Conservation (phyloP, 2,329 filamentous ascomycete species). For the Chrysosporium keratinophilum region DNA sequence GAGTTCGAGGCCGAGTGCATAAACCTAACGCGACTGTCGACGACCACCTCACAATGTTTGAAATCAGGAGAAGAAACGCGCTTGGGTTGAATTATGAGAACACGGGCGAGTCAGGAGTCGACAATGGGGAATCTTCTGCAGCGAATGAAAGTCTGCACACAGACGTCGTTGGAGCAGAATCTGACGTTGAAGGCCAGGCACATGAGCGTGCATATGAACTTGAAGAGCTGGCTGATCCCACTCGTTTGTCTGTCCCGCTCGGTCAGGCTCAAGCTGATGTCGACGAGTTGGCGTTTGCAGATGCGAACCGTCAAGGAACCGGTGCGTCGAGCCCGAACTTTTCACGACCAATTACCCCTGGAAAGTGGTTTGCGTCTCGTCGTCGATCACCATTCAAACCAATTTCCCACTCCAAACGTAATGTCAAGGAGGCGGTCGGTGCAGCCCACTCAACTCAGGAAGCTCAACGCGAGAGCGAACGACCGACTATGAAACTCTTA, state of each 20-base stretch:
- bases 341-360: slow-evolving; percentile 13
- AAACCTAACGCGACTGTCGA: slow-evolving; percentile 13
- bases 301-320: background rate
- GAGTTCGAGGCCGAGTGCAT: slow-evolving; percentile 10
- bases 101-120: background rate
- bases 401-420: background rate
- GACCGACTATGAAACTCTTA: background rate
- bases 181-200: background rate
- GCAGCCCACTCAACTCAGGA: background rate
- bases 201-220: background rate
- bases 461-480: slow-evolving; percentile 1
- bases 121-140: background rate
- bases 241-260: background rate
- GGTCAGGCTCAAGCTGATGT: background rate
- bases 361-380: slow-evolving; percentile 1
- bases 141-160: background rate
- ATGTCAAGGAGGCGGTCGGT: background rate
- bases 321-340: slow-evolving; percentile 14
- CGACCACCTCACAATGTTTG: background rate
- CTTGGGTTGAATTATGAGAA: background rate
- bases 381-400: slow-evolving; percentile 8
- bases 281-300: background rate
- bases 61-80: background rate
- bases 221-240: background rate
- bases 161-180: background rate